Conservation (phyloP, 2,329 filamentous ascomycete species). For the Ceratocystis eucalypticola region DNA sequence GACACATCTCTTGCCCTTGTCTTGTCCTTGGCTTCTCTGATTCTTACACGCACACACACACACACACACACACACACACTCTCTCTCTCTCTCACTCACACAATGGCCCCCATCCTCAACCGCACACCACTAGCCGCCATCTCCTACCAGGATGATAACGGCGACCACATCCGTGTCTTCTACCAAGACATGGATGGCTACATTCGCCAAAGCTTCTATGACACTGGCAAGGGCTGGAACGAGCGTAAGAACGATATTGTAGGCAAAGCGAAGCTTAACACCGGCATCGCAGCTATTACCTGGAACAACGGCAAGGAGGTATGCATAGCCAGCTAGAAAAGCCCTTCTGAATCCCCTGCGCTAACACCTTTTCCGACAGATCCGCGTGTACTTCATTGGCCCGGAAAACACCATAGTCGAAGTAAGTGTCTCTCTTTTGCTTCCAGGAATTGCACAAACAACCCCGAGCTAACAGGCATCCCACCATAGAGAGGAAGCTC, state of each 20-base stretch:
- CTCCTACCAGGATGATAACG: slow-evolving; percentile 19
- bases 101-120: slow-evolving; percentile 19
- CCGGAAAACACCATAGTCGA: slow-evolving; percentile 18
- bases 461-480: neutral
- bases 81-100: neutral
- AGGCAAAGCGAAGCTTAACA: slow-evolving; percentile 19
- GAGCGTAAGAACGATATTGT: slow-evolving; percentile 16
- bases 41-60: neutral
- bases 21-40: neutral
- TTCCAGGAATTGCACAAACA: neutral
- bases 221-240: slow-evolving; percentile 19
- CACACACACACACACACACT: neutral
- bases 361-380: slow-evolving; percentile 1
- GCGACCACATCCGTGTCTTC: slow-evolving; percentile 18
- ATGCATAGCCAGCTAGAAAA: neutral
- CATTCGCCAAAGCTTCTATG: slow-evolving; percentile 18
- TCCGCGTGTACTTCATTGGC: slow-evolving; percentile 18
- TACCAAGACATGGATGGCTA: slow-evolving; percentile 20
- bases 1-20: neutral
- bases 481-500: slow-evolving; percentile 13
- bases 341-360: neutral
- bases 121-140: slow-evolving; percentile 17
- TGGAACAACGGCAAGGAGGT: slow-evolving; percentile 20
- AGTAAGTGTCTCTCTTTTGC: neutral
- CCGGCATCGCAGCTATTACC: slow-evolving; percentile 18